phyloP scores from a whole-genome alignment of 331 rosid species.

The Erythrophleum ivorense region DNA sequence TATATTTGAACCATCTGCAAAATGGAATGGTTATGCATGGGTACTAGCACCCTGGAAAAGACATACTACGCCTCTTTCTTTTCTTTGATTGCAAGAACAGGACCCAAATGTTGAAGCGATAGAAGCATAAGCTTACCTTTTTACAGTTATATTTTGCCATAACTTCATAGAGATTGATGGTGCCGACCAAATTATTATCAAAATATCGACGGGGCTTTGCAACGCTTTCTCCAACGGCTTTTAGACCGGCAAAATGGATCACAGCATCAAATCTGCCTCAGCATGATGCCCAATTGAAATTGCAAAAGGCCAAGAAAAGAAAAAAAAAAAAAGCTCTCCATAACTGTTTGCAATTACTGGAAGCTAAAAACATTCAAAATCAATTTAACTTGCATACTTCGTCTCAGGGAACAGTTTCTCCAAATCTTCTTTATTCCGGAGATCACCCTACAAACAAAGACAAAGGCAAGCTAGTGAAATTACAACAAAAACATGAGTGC shows the following conservation, averaged over 20 bases:
- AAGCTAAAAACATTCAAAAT: not conserved
- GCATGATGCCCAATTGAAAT: not conserved
- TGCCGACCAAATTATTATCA: conserved; percentile 66
- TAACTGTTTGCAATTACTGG: not conserved
- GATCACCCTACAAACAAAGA: conserved; percentile 58
- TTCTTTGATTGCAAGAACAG: not conserved
- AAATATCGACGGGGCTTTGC: conserved; percentile 56
- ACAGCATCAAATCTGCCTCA: conserved; percentile 74
- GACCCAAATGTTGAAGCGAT: not conserved
- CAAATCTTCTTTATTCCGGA: conserved; percentile 61
- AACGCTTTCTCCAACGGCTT: conserved; percentile 78
- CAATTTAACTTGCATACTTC: conserved; percentile 38
- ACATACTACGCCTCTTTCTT: not conserved
- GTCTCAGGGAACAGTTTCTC: conserved; percentile 63
- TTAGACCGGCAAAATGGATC: conserved; percentile 73
- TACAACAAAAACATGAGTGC: not conserved
- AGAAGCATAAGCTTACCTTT: not conserved
- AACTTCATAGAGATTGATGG: conserved; percentile 66
- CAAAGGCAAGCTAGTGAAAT: not conserved
- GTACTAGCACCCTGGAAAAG: not conserved
- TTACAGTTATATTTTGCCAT: conserved; percentile 67
- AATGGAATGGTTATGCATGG: not conserved
- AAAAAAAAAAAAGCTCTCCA: not conserved
- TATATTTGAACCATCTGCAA: not conserved
- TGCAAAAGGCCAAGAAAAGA: not conserved